phyloP scores from a whole-genome alignment of 352 stramenopile species.

The Phytopythium delawarense region DNA sequence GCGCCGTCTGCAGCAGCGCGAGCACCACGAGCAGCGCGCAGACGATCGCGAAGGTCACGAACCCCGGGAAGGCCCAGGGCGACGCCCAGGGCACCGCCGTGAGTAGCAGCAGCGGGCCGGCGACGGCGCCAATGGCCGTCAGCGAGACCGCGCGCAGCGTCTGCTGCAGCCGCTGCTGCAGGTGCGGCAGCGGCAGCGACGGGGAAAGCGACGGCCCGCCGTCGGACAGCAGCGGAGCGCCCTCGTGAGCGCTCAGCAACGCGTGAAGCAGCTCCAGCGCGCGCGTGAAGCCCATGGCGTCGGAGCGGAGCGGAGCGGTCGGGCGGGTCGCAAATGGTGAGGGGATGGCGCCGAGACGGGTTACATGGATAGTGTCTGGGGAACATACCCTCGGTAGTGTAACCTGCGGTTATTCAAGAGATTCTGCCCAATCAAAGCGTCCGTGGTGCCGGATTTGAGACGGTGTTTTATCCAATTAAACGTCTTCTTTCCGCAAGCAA shows the following conservation, averaged over 20 bases:
- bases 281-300: slow-evolving; percentile 40
- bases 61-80: slow-evolving; percentile 25
- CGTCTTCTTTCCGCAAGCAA: not conserved
- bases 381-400: no score
- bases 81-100: slow-evolving; percentile 25
- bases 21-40: slow-evolving; percentile 14
- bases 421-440: no score
- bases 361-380: no score
- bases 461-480: no score
- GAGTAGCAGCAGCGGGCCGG: slow-evolving; percentile 23
- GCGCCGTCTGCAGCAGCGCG: slow-evolving; percentile 28
- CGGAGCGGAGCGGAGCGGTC: not conserved
- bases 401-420: no score
- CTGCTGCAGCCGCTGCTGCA: slow-evolving; percentile 57
- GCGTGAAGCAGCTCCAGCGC: slow-evolving; percentile 47
- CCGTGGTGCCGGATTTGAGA: no score
- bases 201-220: no score
- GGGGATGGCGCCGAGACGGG: no score
- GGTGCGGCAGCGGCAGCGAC: slow-evolving; percentile 27
- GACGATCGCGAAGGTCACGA: slow-evolving; percentile 21
- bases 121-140: slow-evolving; percentile 15
- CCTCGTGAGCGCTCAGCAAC: slow-evolving; percentile 26
- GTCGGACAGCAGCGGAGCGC: not conserved
- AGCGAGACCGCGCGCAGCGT: slow-evolving; percentile 42
- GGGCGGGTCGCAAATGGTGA: not conserved